Conservation (phyloP, 148 eudicot species). For the Spergularia bocconei region DNA sequence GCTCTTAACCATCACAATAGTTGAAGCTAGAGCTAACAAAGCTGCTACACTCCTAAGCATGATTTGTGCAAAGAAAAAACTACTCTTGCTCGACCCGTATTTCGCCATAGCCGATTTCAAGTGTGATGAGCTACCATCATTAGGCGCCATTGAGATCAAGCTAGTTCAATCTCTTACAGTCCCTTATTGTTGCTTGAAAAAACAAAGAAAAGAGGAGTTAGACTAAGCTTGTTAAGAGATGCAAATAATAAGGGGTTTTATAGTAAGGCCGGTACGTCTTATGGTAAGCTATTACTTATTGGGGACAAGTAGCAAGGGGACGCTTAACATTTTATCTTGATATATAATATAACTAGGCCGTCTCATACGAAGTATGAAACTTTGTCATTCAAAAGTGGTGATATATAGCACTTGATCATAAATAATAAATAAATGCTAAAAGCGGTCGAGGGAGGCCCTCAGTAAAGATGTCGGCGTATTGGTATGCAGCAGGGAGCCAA, state of each 20-base stretch:
- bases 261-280: conserved; percentile 10
- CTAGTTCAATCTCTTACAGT: not conserved
- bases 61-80: conserved; percentile 24
- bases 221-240: not conserved
- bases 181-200: not conserved
- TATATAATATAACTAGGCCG: no score
- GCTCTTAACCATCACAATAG: conserved; percentile 27
- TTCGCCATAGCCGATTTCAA: not conserved
- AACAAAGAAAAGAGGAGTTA: not conserved
- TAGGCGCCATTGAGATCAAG: conserved; percentile 21
- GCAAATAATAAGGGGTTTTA: conserved; percentile 13
- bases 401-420: no score
- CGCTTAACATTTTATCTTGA: conserved; percentile 16
- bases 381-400: no score
- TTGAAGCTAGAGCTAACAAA: conserved; percentile 18
- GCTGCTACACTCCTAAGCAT: conserved; percentile 23
- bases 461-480: no score
- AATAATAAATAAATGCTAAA: no score
- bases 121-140: conserved; percentile 4
- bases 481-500: no score
- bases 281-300: conserved; percentile 5
- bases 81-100: not conserved
- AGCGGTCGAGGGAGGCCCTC: no score
- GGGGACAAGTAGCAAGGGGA: conserved; percentile 12
- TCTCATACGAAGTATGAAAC: no score